Base-by-base conservation (phyloP, 306 rosid genomes). In the Inga laurina region DNA sequence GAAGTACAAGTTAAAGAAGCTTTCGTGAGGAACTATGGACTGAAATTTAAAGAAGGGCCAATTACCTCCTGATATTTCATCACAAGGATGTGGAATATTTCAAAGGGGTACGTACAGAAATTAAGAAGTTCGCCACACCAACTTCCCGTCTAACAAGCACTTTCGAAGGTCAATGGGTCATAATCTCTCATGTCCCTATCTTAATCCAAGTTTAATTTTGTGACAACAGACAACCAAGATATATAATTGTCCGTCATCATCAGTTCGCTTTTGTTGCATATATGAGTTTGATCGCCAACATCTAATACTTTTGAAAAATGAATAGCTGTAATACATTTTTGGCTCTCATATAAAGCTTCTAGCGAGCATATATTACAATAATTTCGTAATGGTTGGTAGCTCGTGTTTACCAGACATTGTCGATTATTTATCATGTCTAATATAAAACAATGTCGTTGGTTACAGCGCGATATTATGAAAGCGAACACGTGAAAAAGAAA, bases 81-180 rank as follows among this genome's bases (percentile, higher is more conserved):
- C 44, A 32, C 30, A 37, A 39, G 49, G 45, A 69, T 18, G n/a
- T 44, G 35, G 32, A 22, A 11, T 22, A 70, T 70, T 41, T 70
- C 51, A 70, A 70, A 70, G 30, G 32, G 13, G 35, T 24, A 22
- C 30, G 30, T 27, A 27, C 30, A 13, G 76, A 45, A 44, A 45
- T 87, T 66, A 71, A 70, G 89, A 83, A 77, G 91, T 80, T 87
- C 84, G 95, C 87, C 84, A 41, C 56, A 79, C 87, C 87, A 84
- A 84, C 87, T 74, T 84, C 66, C 70, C 72, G 80, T 79, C 83
- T 84, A 84, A 84, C 86, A 64, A 84, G 79, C 61, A 78, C 71
- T 57, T 77, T 82, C 39, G 24, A 77, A 41, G 83, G 82, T 87
- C 90, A 85, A 85, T 48, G 77, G 15, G 84, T 84, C 86, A 83